phyloP scores from a whole-genome alignment of 768 basidiomycete genomes.

The Cyclocybe aegerita region DNA sequence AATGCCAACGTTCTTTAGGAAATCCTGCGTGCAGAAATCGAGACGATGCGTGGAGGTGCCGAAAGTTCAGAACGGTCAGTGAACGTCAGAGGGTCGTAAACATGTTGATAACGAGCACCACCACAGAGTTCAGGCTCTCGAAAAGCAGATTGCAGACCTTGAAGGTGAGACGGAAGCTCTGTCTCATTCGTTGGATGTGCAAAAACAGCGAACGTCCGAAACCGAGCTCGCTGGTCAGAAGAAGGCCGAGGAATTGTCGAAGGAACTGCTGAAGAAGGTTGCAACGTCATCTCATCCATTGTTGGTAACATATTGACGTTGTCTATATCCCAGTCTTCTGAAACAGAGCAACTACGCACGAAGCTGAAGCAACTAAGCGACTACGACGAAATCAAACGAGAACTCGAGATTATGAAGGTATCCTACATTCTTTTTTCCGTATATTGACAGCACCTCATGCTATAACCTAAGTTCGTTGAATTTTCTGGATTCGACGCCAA shows the following conservation, averaged over 20 bases:
- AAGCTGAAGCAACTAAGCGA: constrained; percentile 76
- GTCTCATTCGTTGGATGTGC: constrained; percentile 62
- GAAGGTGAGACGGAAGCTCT: constrained; percentile 77
- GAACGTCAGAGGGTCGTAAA: neutral
- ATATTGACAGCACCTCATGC: neutral
- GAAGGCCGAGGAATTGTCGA: constrained; percentile 57
- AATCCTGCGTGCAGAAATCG: constrained; percentile 93
- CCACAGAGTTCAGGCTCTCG: constrained; percentile 66
- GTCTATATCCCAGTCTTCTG: constrained; percentile 46
- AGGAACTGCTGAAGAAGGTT: constrained; percentile 60
- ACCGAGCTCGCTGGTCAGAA: constrained; percentile 47
- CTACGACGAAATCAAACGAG: constrained; percentile 97
- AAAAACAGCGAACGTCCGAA: constrained; percentile 49
- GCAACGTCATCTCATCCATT: neutral
- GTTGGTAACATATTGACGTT: neutral
- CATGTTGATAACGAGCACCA: constrained; percentile 1
- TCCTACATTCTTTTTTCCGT: neutral
- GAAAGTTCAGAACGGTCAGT: constrained; percentile 69
- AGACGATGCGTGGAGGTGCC: constrained; percentile 78
- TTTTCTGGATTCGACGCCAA: constrained; percentile 83
- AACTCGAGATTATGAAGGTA: constrained; percentile 98
- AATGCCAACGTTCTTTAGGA: constrained; percentile 51
- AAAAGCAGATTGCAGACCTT: constrained; percentile 70
- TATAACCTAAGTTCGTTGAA: constrained; percentile 77
- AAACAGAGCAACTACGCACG: constrained; percentile 66